Base-by-base conservation (phyloP, 805 yeast species). In the Scheffersomyces spartinae region DNA sequence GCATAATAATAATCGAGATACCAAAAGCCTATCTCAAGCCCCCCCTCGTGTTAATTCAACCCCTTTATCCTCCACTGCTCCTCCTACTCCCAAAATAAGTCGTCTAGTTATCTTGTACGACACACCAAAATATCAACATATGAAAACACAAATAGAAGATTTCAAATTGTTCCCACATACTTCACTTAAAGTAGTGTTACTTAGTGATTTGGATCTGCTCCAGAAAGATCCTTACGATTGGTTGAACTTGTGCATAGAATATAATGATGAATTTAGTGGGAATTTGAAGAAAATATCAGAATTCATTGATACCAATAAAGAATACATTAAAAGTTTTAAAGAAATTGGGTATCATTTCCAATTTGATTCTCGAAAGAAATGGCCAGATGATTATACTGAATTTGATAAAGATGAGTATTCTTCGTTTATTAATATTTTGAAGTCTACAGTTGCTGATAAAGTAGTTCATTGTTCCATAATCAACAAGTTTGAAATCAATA, bases 401-500 rank as follows among this genome's bases (percentile, higher is more conserved):
- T 16, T 26, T 2, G 54, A 53, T 27, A 43, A 40, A 17, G 31
- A 33, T 4, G 38, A 35, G 19, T 59, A 59, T 32, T 25, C 26
- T 2, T 24, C 22, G 9, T 51, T 55, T 20, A 25, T 57, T 6
- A 39, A 39, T 2, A 30, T 32, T 0, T 29, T 59, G 20, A n/a
- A n/a, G n/a, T 34, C 27, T 18, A 30, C 37, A 9, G 29, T 32
- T 3, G 52, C 42, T 3, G 35, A 29, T 4, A 52, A 52, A 27
- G 55, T 61, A 3, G 34, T 30, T 1, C 66, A 61, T 18, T 49
- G 56, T 26, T 59, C 67, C 6, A 34, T 58, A n/a, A 43, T 59
- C 15, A 42, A 46, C 32, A 60, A 60, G 29, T 53, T 52, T 31
- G 51, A 53, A 25, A 33, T 44, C 34, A 43, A 42, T 24, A 49